Conservation (phyloP, 495 filamentous ascomycete species). For the Penicillium canariense region DNA sequence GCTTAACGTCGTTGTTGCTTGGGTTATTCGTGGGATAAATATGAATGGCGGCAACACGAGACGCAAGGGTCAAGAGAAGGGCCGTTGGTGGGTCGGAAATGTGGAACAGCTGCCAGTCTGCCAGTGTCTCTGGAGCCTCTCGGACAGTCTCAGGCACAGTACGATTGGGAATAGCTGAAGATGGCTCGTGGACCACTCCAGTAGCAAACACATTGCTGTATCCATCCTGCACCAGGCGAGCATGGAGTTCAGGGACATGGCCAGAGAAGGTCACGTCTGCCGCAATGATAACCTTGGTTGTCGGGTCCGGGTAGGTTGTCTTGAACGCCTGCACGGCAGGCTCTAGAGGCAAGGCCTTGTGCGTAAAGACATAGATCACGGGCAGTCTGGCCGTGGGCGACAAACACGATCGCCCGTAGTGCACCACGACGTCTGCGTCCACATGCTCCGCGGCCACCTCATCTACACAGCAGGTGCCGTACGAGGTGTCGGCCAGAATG, state of each 20-base stretch:
- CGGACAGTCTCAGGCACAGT: slow-evolving; percentile 52
- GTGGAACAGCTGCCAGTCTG: slow-evolving; percentile 81
- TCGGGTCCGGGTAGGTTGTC: slow-evolving; percentile 59
- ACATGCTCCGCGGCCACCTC: slow-evolving; percentile 96
- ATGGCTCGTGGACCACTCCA: slow-evolving; percentile 72
- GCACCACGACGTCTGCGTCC: slow-evolving; percentile 85
- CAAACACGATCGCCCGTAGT: slow-evolving; percentile 91
- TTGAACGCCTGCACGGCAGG: slow-evolving; percentile 61
- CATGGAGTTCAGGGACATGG: slow-evolving; percentile 58
- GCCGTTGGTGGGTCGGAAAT: slow-evolving; percentile 81
- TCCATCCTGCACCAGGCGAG: slow-evolving; percentile 53
- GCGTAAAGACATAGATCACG: slow-evolving; percentile 90
- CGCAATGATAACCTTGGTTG: slow-evolving; percentile 71
- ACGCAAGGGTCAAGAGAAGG: slow-evolving; percentile 82
- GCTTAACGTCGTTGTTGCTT: slow-evolving; percentile 34
- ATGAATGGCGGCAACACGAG: slow-evolving; percentile 72
- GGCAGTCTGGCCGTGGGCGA: slow-evolving; percentile 87
- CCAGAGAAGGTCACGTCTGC: slow-evolving; percentile 84
- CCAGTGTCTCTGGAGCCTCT: slow-evolving; percentile 51
- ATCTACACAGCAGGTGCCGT: slow-evolving; percentile 95
- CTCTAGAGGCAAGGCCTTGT: slow-evolving; percentile 58
- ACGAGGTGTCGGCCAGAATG: slow-evolving; percentile 94
- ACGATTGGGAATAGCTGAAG: slow-evolving; percentile 83
- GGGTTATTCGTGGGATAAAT: slow-evolving; percentile 65
- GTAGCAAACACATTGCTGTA: slow-evolving; percentile 71